Evolutionary conservation across 2,329 filamentous ascomycete genomes (phyloP).

Genomic region (Ilyonectria robusta): DNA sequence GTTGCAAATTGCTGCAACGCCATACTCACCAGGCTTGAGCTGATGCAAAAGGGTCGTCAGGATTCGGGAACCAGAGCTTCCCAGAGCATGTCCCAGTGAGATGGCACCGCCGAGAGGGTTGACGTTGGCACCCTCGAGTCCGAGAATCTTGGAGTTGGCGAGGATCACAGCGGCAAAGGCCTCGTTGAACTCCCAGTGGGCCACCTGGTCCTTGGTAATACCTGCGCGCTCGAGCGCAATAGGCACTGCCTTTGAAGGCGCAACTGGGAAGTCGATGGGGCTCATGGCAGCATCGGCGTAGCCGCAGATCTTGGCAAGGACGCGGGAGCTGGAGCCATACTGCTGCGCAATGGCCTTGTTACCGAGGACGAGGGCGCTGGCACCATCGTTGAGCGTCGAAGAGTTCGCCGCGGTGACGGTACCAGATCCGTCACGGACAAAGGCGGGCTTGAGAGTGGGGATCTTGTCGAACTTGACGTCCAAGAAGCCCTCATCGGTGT

Average conservation of each 20-base stretch:
- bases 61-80: conserved; percentile 93
- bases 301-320: conserved; percentile 88
- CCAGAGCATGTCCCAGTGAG: conserved; percentile 90
- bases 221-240: conserved; percentile 90
- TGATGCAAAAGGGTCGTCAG: conserved; percentile 92
- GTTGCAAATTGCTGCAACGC: conserved; percentile 96
- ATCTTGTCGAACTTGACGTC: conserved; percentile 91
- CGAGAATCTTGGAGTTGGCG: conserved; percentile 93
- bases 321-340: conserved; percentile 82
- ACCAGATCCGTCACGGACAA: conserved; percentile 86
- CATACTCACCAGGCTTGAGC: conserved; percentile 92
- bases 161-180: conserved; percentile 97
- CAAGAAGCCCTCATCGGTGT: conserved; percentile 90
- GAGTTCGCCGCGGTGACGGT: conserved; percentile 96
- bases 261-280: conserved; percentile 93
- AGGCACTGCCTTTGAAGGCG: conserved; percentile 92
- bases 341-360: conserved; percentile 85
- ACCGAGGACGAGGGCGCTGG: conserved; percentile 88
- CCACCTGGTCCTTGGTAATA: conserved; percentile 91
- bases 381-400: conserved; percentile 95
- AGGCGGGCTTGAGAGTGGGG: conserved; percentile 89
- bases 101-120: conserved; percentile 94
- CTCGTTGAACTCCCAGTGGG: conserved; percentile 98
- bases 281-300: conserved; percentile 93
- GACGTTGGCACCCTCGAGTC: conserved; percentile 82